Percentiles rank a stretch among this genome's conserved stretches.
Conservation (phyloP, 1,284 basidiomycete genomes). For the Cutaneotrichosporon spelunceum region DNA sequence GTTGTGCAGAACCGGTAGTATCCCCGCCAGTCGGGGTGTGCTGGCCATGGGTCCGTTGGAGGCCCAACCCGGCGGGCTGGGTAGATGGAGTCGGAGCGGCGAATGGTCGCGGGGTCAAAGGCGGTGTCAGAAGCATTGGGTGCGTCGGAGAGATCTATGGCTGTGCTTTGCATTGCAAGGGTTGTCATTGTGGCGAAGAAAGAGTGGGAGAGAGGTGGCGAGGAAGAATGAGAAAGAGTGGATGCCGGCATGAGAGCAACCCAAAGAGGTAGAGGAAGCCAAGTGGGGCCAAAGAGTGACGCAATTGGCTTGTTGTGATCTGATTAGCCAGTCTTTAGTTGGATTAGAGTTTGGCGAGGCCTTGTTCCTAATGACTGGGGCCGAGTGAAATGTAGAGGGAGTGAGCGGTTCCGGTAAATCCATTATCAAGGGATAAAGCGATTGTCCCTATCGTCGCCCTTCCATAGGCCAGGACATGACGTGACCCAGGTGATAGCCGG, state of each 20-base stretch:
- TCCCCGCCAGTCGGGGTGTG: constrained; percentile 4
- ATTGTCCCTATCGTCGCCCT: background rate
- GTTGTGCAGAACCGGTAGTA: background rate
- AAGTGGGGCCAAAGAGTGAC: too few species aligned
- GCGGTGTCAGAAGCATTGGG: background rate
- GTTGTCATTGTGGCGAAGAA: background rate
- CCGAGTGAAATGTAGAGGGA: background rate
- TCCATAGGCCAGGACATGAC: too few species aligned
- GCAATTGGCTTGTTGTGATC: background rate
- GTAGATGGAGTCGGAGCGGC: background rate
- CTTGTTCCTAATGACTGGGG: too few species aligned
- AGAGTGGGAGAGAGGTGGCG: background rate
- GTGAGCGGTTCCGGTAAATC: background rate
- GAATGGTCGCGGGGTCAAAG: background rate
- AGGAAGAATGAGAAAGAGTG: background rate
- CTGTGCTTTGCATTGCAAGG: background rate
- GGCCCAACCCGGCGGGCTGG: background rate
- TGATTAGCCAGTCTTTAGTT: background rate
- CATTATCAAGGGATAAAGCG: background rate
- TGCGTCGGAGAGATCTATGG: background rate
- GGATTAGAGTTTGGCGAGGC: background rate
- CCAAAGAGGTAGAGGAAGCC: background rate
- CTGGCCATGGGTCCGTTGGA: background rate
- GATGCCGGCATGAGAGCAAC: background rate
- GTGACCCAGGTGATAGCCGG: too few species aligned